Conservation (phyloP, 1,284 basidiomycete species). For the Marasmius fiardii region DNA sequence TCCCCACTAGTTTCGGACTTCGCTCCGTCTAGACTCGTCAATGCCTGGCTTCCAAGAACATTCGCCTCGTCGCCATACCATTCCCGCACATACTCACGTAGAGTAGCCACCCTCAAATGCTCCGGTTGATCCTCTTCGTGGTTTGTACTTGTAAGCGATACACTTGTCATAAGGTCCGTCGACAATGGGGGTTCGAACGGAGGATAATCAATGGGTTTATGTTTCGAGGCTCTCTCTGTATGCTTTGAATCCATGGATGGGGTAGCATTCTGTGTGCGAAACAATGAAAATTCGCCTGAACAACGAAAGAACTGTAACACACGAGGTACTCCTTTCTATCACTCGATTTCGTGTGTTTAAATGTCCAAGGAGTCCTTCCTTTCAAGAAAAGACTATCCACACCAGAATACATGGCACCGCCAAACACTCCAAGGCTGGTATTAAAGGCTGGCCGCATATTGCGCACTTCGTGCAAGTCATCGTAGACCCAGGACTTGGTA, state of each 20-base stretch:
- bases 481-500: slow-evolving; percentile 83
- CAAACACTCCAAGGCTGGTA: slow-evolving; percentile 81
- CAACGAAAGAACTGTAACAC: slow-evolving; percentile 21
- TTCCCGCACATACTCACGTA: slow-evolving; percentile 44
- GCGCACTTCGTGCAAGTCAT: slow-evolving; percentile 88
- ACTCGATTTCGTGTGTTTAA: slow-evolving; percentile 38
- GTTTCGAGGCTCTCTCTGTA: slow-evolving; percentile 68
- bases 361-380: slow-evolving; percentile 92
- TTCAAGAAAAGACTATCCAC: slow-evolving; percentile 85
- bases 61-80: slow-evolving; percentile 23
- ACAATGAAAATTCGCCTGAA: neutral
- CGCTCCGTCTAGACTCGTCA: too few relatives aligned
- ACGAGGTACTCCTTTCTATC: slow-evolving; percentile 12
- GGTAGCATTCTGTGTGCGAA: slow-evolving; percentile 2
- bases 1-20: slow-evolving; percentile 25
- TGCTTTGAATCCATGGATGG: slow-evolving; percentile 65
- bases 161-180: slow-evolving; percentile 91
- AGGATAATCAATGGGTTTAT: slow-evolving; percentile 88
- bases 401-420: slow-evolving; percentile 90
- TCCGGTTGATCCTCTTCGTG: slow-evolving; percentile 95
- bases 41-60: slow-evolving; percentile 7
- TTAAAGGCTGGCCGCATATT: slow-evolving; percentile 94
- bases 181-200: slow-evolving; percentile 88
- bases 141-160: slow-evolving; percentile 92
- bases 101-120: slow-evolving; percentile 68